These are phyloP conservation scores for Ceratobasidium sp. DNA, from an alignment of 1,284 basidiomycete genomes.

Conservation along the genomic window DNA sequence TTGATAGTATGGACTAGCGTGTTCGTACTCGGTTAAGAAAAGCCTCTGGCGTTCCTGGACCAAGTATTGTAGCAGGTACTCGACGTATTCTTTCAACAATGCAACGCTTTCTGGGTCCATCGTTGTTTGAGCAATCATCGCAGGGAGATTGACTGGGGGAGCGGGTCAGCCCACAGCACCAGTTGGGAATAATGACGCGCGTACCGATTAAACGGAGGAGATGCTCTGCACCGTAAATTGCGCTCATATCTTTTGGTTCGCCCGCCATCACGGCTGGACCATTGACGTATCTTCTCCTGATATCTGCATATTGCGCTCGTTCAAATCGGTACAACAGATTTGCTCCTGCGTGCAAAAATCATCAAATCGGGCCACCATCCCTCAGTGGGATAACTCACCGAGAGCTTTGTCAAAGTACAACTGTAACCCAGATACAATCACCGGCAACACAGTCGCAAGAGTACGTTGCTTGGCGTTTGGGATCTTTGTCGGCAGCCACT, in stretches of 20 bases:
- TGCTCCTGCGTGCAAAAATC: constrained; percentile 66
- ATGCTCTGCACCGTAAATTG: constrained; percentile 95
- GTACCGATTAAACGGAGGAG: constrained; percentile 89
- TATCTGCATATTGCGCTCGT: constrained; percentile 88
- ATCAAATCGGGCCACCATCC: constrained; percentile 45
- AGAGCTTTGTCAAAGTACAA: constrained; percentile 84
- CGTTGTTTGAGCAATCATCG: constrained; percentile 90
- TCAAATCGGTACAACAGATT: constrained; percentile 96
- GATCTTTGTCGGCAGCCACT: constrained; percentile 64
- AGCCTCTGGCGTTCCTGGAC: constrained; percentile 66
- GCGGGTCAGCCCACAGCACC: constrained; percentile 3
- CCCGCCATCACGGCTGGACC: constrained; percentile 74
- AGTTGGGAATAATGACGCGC: constrained; percentile 51
- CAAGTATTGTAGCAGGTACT: constrained; percentile 86
- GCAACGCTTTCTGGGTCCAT: constrained; percentile 89
- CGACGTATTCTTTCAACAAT: constrained; percentile 89
- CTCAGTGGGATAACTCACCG: constrained; percentile 22
- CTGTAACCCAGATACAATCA: constrained; percentile 88
- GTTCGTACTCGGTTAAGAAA: constrained; percentile 79
- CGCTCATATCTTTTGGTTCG: constrained; percentile 86
- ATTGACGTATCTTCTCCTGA: constrained; percentile 80
- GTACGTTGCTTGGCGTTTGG: constrained; percentile 33
- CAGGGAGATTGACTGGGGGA: constrained; percentile 61
- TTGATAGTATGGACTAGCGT: constrained; percentile 75
- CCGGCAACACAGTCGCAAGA: constrained; percentile 65